Base-by-base conservation (phyloP, 192 early-diverging fungal genomes). In the Entophlyctis luteolus region DNA sequence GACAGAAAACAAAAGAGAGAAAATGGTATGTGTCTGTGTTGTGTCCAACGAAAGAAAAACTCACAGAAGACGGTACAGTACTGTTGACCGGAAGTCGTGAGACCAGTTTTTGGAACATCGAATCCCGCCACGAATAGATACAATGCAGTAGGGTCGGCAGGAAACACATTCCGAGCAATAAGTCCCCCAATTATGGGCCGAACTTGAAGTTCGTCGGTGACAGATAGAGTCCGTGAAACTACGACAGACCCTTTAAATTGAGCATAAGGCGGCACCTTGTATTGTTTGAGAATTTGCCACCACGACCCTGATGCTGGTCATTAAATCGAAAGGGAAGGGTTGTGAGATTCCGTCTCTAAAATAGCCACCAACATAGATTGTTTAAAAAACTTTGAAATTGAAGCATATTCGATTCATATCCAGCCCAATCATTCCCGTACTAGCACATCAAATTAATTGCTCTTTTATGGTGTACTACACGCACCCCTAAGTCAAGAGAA, bases 21-120 rank as follows among this genome's bases (percentile, higher is more conserved):
- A n/a, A n/a, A n/a, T n/a, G n/a, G n/a, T n/a, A n/a, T n/a, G n/a
- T n/a, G n/a, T n/a, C n/a, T n/a, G n/a, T n/a, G n/a, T n/a, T n/a
- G n/a, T n/a, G n/a, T n/a, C n/a, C n/a, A n/a, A n/a, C n/a, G n/a
- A n/a, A 48, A 39, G 6, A 0, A 14, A 48, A 12, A 47, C 55
- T 58, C 20, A 68, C 67, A 68, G 37, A 68, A 68, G 1, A 68
- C 67, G 29, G 25, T 68, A 28, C 67, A 68, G 29, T 68, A 68
- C 29, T 22, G 12, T 27, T 58, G 54, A 20, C 56, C 67, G 14
- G 25, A 22, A 1, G 67, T 68, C 28, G 67, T 68, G 12, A 68
- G 20, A 25, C 23, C 22, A 39, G 33, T 48, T 32, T 29, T 49
- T 34, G 6, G 14, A 23, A 53, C 27, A 48, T 68, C 67, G 23